Base-by-base conservation (phyloP, 805 yeast species). In the Metschnikowia similis region DNA sequence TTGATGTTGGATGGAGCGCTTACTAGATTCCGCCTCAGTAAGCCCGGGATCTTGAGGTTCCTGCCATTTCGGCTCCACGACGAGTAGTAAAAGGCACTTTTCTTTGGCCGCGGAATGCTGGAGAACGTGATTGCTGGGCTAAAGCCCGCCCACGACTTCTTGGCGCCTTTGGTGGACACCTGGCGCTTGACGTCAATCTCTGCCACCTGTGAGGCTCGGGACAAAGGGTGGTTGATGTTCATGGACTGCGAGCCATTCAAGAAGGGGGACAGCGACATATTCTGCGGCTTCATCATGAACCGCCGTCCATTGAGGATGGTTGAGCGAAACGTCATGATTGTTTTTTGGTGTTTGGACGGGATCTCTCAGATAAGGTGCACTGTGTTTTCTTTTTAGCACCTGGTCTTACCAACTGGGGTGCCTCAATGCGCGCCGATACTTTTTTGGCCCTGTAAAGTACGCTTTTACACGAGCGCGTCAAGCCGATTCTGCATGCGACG, bases 31-130 rank as follows among this genome's bases (percentile, higher is more conserved):
- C 77, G 57, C 48, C 60, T 61, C 8, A 70, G 61, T 38, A 63
- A 47, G 9, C 53, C 55, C 10, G 66, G 65, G 17, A 55, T 36
- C 29, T 44, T 47, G 46, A 57, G 52, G 21, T 48, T 48, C 26
- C 39, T 48, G 31, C 54, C 48, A 17, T 49, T 48, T 31, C 60
- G 60, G 51, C 72, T 62, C 66, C 79, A 75, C 17, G 74, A 65
- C 43, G 76, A 73, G 63, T 80, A 79, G 61, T 80, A 79, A 41
- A 79, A 69, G 0, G 74, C 76, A 47, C 75, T 77, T 54, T 83
- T 64, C 62, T 78, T 81, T 6, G 85, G 83, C 50, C 83, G 67
- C 2, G 85, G 83, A 45, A 81, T 77, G 55, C 70, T 70, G 1
- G 85, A 83, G 57, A 81, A 77, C 21, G 39, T 21, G 13, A 36